Percentiles rank a stretch among this genome's conserved stretches.
Evolutionary conservation across 306 rosid species (phyloP).

Genomic region (Medicago lupulina): DNA sequence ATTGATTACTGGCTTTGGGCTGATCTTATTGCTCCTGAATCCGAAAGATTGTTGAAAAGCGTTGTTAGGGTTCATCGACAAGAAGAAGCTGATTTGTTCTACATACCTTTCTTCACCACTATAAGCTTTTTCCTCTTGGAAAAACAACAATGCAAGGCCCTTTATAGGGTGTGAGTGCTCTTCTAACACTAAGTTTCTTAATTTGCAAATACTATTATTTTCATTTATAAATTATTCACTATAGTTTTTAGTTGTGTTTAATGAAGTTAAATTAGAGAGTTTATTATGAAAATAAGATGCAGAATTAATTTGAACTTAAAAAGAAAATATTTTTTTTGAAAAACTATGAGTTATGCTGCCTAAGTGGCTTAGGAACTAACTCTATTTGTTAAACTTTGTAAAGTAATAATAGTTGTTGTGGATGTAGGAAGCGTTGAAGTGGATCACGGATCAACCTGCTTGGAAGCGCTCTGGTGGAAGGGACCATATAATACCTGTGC

Average conservation of each 20-base stretch:
- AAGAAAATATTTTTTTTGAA: background rate
- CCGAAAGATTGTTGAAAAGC: constrained; percentile 66
- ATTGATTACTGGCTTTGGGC: constrained; percentile 97
- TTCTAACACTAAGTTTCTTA: constrained; percentile 40
- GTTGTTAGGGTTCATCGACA: constrained; percentile 78
- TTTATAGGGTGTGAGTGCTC: constrained; percentile 99
- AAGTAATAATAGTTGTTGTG: constrained; percentile 30
- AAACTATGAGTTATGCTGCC: background rate
- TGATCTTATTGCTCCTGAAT: constrained; percentile 82
- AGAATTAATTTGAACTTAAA: background rate
- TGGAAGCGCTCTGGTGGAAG: constrained; percentile 95
- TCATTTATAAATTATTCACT: background rate
- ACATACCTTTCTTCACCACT: constrained; percentile 94
- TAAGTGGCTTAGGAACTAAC: background rate
- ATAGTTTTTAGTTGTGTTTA: background rate
- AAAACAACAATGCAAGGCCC: constrained; percentile 96
- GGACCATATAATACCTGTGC: constrained; percentile 93
- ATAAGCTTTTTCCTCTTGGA: constrained; percentile 93
- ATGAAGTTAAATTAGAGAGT: background rate
- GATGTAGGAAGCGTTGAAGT: constrained; percentile 83
- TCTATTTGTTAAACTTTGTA: background rate
- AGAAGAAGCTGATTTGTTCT: constrained; percentile 93
- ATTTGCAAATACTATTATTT: background rate
- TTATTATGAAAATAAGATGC: background rate
- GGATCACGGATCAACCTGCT: constrained; percentile 91